phyloP scores from a whole-genome alignment of 176 grass and related monocot genomes.

The Otatea glauca region DNA sequence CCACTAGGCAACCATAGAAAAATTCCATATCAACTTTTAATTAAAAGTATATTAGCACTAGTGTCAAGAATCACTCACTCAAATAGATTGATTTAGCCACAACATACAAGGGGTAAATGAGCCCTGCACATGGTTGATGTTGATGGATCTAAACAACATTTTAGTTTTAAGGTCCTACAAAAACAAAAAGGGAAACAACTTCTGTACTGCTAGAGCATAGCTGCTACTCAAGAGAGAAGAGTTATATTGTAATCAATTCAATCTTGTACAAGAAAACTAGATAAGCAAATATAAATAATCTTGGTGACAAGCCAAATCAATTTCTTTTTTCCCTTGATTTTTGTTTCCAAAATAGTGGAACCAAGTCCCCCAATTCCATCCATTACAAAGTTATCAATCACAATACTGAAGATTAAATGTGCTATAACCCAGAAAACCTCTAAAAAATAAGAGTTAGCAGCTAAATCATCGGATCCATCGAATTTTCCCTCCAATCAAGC shows the following conservation, averaged over 20 bases:
- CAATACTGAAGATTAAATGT: neutral
- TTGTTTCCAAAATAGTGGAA: neutral
- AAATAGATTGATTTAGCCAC: no score
- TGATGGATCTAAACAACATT: no score
- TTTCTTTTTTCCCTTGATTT: neutral
- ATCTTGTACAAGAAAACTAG: neutral
- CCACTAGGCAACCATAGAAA: no score
- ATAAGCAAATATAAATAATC: neutral
- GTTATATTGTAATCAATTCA: neutral
- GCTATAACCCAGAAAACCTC: neutral
- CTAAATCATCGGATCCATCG: neutral
- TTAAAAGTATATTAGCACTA: no score
- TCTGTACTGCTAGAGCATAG: neutral
- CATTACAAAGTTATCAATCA: constrained; percentile 19
- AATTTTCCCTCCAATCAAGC: constrained; percentile 22
- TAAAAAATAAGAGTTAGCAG: neutral
- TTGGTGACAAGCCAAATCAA: neutral
- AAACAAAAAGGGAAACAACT: neutral
- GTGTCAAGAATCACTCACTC: no score
- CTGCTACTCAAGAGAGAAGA: neutral
- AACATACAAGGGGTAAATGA: no score
- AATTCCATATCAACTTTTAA: no score
- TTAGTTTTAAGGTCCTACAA: neutral
- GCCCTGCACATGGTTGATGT: no score
- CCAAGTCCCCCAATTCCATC: neutral